phyloP scores from a whole-genome alignment of 768 basidiomycete species.

The Fomitopsis serialis region DNA sequence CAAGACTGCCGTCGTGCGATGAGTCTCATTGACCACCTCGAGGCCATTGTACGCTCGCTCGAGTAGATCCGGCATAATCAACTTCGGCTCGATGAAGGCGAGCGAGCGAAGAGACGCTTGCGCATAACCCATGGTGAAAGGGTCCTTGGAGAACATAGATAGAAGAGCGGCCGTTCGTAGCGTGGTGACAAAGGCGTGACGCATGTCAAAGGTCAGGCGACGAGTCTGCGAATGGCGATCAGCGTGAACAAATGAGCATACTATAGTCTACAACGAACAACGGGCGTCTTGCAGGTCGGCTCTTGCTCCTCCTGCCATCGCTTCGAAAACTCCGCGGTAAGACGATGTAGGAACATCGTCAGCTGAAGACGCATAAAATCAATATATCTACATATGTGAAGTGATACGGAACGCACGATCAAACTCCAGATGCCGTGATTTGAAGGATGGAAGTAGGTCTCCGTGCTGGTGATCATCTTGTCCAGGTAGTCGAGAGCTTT shows the following conservation, averaged over 20 bases:
- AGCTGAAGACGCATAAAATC: conserved; percentile 40
- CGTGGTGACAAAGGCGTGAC: conserved; percentile 73
- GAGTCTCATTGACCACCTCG: conserved; percentile 94
- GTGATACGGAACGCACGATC: conserved; percentile 36
- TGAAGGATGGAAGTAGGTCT: conserved; percentile 93
- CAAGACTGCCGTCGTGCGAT: conserved; percentile 87
- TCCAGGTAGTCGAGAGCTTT: conserved; percentile 85
- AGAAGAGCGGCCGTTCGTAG: conserved; percentile 85
- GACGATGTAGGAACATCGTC: conserved; percentile 65
- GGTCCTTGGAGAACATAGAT: conserved; percentile 88
- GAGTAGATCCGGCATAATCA: conserved; percentile 87
- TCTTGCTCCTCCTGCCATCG: conserved; percentile 77
- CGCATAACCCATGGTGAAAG: conserved; percentile 72
- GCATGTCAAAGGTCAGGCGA: conserved; percentile 76
- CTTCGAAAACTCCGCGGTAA: conserved; percentile 73
- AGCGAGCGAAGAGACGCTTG: conserved; percentile 75
- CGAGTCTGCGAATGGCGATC: conserved; percentile 41
- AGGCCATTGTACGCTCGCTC: conserved; percentile 89
- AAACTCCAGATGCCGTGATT: conserved; percentile 85
- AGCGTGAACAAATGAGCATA: not conserved
- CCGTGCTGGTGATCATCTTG: conserved; percentile 84
- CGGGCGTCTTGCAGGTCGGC: conserved; percentile 72
- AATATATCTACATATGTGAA: too few species aligned
- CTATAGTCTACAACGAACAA: conserved; percentile 33
- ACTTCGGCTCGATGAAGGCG: conserved; percentile 72